A percentile compares a stretch with the other conserved stretches of the same genome.
Conservation (phyloP, 768 basidiomycete genomes). For the Xerocomellus dryophilus region DNA sequence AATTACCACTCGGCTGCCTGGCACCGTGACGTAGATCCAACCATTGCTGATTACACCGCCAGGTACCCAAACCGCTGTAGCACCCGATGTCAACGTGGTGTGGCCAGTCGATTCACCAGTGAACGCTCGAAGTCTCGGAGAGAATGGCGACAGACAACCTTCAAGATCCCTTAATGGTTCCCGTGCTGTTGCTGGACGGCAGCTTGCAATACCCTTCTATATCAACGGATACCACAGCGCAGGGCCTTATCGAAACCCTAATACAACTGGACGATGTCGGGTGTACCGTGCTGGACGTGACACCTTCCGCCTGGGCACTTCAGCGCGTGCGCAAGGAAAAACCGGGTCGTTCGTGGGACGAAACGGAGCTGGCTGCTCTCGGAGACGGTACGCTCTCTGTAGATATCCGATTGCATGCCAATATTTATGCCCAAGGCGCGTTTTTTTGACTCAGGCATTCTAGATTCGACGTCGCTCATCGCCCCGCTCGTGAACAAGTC, state of each 20-base stretch:
- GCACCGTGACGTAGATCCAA: background rate
- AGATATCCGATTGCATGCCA: background rate
- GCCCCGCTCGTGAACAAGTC: conserved; percentile 51
- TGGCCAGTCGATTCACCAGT: background rate
- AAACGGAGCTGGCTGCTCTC: conserved; percentile 62
- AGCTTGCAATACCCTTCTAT: conserved; percentile 63
- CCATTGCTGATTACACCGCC: background rate
- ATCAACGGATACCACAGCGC: conserved; percentile 47
- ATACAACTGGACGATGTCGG: conserved; percentile 47
- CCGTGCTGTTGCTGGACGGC: conserved; percentile 56
- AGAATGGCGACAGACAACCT: conserved; percentile 30
- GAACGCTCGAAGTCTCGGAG: background rate
- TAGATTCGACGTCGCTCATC: conserved; percentile 44
- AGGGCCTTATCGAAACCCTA: conserved; percentile 58
- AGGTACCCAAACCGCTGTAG: background rate
- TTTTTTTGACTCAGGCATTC: conserved; percentile 41
- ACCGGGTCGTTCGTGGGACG: conserved; percentile 65
- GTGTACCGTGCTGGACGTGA: conserved; percentile 52
- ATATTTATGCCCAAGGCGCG: conserved; percentile 11
- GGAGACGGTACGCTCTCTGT: conserved; percentile 52
- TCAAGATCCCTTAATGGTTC: conserved; percentile 46
- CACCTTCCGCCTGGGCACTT: conserved; percentile 64
- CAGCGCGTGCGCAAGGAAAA: conserved; percentile 60
- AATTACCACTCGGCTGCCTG: background rate
- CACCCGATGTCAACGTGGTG: conserved; percentile 1